Percentiles rank a stretch among this genome's conserved stretches.
Conservation (phyloP, 257 asterid species). For the Jacaranda mimosifolia region DNA sequence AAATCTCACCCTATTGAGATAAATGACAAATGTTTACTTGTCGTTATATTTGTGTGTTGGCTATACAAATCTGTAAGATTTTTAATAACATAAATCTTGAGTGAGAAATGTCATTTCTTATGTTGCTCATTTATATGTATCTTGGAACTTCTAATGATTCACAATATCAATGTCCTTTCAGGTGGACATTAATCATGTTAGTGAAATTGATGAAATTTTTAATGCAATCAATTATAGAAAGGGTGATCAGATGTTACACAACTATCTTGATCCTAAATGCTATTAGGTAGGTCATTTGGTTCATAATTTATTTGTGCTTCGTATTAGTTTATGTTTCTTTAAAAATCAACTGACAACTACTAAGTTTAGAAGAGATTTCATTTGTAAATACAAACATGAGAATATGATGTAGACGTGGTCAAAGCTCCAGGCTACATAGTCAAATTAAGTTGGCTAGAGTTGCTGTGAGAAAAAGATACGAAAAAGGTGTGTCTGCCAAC, state of each 20-base stretch:
- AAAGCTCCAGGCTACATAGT: too few relatives aligned
- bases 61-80: background rate
- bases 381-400: too few relatives aligned
- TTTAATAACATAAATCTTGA: background rate
- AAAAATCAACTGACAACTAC: too few relatives aligned
- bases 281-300: constrained; percentile 68
- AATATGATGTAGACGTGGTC: too few relatives aligned
- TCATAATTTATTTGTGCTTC: background rate
- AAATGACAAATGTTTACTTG: constrained; percentile 9
- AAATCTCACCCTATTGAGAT: constrained; percentile 98
- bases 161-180: constrained; percentile 44
- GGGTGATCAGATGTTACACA: constrained; percentile 96
- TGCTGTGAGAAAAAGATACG: too few relatives aligned
- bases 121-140: constrained; percentile 7
- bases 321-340: constrained; percentile 12
- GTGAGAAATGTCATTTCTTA: constrained; percentile 6
- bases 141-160: constrained; percentile 29
- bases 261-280: constrained; percentile 88
- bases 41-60: background rate
- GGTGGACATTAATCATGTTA: constrained; percentile 90
- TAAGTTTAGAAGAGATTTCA: too few relatives aligned
- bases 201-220: constrained; percentile 95
- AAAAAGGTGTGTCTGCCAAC: too few relatives aligned
- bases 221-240: constrained; percentile 93
- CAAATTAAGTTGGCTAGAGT: too few relatives aligned